phyloP scores from a whole-genome alignment of 495 filamentous ascomycete species.

The Hypomontagnella monticulosa region DNA sequence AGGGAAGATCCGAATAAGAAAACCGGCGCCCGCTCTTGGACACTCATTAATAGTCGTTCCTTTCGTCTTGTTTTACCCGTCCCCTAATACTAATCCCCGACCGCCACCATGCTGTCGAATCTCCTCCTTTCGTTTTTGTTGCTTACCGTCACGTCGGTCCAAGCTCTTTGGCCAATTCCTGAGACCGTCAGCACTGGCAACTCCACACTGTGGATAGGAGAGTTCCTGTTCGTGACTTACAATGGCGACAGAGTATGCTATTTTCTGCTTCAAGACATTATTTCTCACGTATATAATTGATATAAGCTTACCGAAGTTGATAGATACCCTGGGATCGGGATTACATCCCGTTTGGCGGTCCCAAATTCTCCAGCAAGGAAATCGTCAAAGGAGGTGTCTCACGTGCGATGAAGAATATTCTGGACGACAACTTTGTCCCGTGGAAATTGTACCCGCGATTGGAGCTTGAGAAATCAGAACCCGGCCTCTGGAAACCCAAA shows the following conservation, averaged over 20 bases:
- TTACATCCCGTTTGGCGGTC: conserved; percentile 46
- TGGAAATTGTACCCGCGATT: conserved; percentile 77
- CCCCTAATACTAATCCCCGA: conserved; percentile 10
- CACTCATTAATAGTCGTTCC: conserved; percentile 22
- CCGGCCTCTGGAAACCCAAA: conserved; percentile 53
- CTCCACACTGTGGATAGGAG: conserved; percentile 64
- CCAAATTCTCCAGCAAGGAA: conserved; percentile 53
- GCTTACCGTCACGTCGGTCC: conserved; percentile 48
- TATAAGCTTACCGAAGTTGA: conserved; percentile 38
- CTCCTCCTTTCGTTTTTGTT: conserved; percentile 46
- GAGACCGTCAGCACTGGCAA: conserved; percentile 60
- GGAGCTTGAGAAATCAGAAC: conserved; percentile 66
- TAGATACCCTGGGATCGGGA: conserved; percentile 56
- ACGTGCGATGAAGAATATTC: conserved; percentile 60
- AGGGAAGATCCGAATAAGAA: conserved; percentile 25
- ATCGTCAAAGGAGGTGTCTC: conserved; percentile 61
- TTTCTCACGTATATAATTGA: conserved; percentile 34
- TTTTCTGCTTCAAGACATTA: conserved; percentile 26
- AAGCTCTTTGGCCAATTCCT: conserved; percentile 71
- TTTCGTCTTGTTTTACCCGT: conserved; percentile 18
- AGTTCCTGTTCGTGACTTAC: conserved; percentile 63
- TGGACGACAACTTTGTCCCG: conserved; percentile 71
- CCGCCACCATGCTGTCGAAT: conserved; percentile 46
- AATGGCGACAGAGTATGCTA: conserved; percentile 64
- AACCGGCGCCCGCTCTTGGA: conserved; percentile 9